Base-by-base conservation (phyloP, 768 basidiomycete genomes). In the Serpula lacrymans region DNA sequence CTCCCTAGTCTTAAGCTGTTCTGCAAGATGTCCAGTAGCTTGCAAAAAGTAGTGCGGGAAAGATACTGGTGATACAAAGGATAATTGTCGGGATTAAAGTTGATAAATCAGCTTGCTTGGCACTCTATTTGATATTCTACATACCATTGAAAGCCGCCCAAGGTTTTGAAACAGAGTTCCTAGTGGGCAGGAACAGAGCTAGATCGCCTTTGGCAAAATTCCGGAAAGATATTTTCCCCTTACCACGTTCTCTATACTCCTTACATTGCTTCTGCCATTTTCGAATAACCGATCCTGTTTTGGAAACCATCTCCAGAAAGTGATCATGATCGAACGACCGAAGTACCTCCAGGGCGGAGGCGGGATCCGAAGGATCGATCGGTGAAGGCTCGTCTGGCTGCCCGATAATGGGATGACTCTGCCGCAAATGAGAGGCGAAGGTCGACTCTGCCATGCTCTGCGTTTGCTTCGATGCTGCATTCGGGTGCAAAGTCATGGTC, bases 221-320 rank as follows among this genome's bases (percentile, higher is more conserved):
- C 52, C 91, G 74, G 64, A 97, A 97, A 1, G 94, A 88, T 41
- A 99, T 95, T 65, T 96, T 96, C 42, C 93, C 90, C 63, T 87
- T 92, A 12, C 93, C 87, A n/a, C 88, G 80, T 50, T 98, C 95
- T 32, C 93, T 76, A 44, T 97, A 98, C 49, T 91, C 85, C 57
- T 91, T 95, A 67, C 91, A 95, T 58, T 94, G 92, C 59, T 92
- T 96, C 67, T 93, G 89, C 92, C 93, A 98, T 59, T 95, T 96
- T 41, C 89, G 83, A 43, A 93, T 87, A 8, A 88, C 86, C 11
- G 85, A 77, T n/a, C 84, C 84, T 9, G 84, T 80, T 59, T 91
- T 90, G 41, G 72, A 67, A 31, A 97, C 77, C 0, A 82, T 81
- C 37, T 95, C 93, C 35, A 88, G 62, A 60, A 96, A 95, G 48